Base-by-base conservation (phyloP, 352 stramenopile genomes). In the Phytopythium boreale region DNA sequence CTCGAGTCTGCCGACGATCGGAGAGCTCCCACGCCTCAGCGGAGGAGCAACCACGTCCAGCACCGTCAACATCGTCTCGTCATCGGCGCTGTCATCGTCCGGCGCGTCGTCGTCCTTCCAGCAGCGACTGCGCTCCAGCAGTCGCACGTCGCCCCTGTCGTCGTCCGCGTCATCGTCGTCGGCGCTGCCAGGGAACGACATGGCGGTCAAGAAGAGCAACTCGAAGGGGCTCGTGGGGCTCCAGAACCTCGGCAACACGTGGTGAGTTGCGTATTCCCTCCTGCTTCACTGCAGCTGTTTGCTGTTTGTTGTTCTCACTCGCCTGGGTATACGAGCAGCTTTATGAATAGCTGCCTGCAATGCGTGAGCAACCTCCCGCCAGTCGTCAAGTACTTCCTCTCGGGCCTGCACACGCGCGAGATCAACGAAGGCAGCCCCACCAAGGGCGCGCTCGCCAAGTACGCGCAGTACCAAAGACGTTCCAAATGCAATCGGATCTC, bases 271-370 rank as follows among this genome's bases (percentile, higher is more conserved):
- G 4, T 22, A 20, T 15, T 37, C n/a, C 43, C 3, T 10, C 36
- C 20, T 8, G 29, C 4, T 51, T n/a, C n/a, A n/a, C n/a, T n/a
- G n/a, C n/a, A n/a, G n/a, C n/a, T 46, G 5, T 52, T 14, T 60
- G n/a, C 31, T 36, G 31, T 36, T 36, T 36, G 34, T 8, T 12
- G 8, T 31, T 56, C 51, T 57, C 61, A 67, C 44, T 10, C 37
- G 51, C 11, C 17, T 43, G 20, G 7, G 17, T 10, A 24, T 56
- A 17, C 19, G 41, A n/a, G 10, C 61, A 90, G 88, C 70, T 96
- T 92, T 51, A 92, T 96, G 84, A 96, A 96, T 63, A 92, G 80
- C 60, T 93, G 80, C 63, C 69, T 96, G 8, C 88, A 96, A 71
- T 96, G 88, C 52, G 74, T 95, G 59, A 92, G 72, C 75, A 88